Evolutionary conservation across 192 early-diverging fungal genomes (phyloP).

Genomic region (Chytriomyces confervae): DNA sequence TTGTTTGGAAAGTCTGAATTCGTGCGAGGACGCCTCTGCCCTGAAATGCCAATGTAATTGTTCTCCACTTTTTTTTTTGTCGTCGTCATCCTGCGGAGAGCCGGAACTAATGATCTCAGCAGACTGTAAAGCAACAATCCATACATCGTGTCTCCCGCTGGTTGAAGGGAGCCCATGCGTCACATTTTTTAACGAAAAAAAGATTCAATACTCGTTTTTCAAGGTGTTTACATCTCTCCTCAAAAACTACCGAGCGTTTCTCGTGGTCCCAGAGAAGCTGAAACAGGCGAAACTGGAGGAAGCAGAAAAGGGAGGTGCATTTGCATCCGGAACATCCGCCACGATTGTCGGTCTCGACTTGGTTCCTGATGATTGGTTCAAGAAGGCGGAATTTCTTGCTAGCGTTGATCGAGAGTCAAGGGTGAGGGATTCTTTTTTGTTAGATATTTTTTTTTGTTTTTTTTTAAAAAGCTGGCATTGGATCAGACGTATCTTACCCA

Average conservation of each 20-base stretch:
- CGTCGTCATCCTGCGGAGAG: neutral
- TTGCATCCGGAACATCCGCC: neutral
- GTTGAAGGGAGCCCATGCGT: conserved; percentile 59
- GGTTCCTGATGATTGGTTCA: conserved; percentile 59
- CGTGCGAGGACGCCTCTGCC: conserved; percentile 13
- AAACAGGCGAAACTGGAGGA: conserved; percentile 32
- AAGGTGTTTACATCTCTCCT: conserved; percentile 79
- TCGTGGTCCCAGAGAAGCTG: conserved; percentile 50
- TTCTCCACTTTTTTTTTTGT: neutral
- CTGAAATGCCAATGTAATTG: conserved; percentile 50
- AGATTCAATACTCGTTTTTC: conserved; percentile 69
- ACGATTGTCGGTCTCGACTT: conserved; percentile 43
- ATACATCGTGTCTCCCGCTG: conserved; percentile 48
- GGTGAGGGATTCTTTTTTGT: conserved; percentile 42
- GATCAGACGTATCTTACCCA: conserved; percentile 63
- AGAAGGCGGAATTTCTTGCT: conserved; percentile 66
- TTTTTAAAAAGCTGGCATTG: conserved; percentile 1
- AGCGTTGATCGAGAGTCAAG: conserved; percentile 58
- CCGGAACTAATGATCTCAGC: neutral
- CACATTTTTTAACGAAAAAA: conserved; percentile 69
- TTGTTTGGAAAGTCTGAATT: conserved; percentile 39
- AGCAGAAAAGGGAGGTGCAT: conserved; percentile 8
- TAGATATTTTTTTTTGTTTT: conserved; percentile 19
- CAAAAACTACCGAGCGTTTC: conserved; percentile 68
- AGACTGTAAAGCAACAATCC: conserved; percentile 63